A percentile compares a stretch with the other conserved stretches of the same genome.
Conservation (phyloP, 2,329 filamentous ascomycete genomes). For the Diaporthe amygdali region DNA sequence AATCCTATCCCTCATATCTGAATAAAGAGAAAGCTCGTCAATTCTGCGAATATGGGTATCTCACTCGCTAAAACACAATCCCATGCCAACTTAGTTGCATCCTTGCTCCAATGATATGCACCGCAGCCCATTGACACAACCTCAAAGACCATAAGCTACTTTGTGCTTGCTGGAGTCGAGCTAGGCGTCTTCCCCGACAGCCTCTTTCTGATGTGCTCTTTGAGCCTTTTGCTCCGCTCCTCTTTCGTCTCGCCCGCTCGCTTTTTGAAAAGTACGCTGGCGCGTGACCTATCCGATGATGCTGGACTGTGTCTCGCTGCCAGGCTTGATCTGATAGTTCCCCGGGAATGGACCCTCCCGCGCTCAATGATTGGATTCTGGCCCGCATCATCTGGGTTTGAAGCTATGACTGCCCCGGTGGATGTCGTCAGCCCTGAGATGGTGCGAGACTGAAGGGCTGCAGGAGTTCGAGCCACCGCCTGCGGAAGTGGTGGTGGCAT, state of each 20-base stretch:
- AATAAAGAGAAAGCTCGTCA: background rate
- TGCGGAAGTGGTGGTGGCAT: background rate
- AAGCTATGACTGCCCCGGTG: background rate
- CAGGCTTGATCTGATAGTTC: background rate
- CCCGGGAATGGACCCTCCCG: background rate
- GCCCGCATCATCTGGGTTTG: background rate
- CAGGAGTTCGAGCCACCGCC: background rate
- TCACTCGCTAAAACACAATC: background rate
- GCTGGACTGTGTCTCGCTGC: background rate
- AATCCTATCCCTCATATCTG: background rate
- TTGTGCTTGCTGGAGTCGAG: slow-evolving; percentile 1
- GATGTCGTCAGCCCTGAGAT: background rate
- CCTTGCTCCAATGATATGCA: background rate
- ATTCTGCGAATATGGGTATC: background rate
- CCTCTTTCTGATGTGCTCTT: background rate
- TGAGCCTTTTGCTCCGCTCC: slow-evolving; percentile 16
- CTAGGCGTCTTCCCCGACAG: background rate
- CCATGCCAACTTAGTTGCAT: background rate
- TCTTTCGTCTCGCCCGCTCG: slow-evolving; percentile 9
- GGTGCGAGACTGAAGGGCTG: background rate
- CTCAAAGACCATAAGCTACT: background rate
- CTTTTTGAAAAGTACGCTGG: background rate
- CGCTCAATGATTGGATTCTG: background rate
- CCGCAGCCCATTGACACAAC: background rate
- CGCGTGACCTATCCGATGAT: background rate